Conservation (phyloP, 805 yeast genomes). For the Tetrapisispora fleetii region DNA sequence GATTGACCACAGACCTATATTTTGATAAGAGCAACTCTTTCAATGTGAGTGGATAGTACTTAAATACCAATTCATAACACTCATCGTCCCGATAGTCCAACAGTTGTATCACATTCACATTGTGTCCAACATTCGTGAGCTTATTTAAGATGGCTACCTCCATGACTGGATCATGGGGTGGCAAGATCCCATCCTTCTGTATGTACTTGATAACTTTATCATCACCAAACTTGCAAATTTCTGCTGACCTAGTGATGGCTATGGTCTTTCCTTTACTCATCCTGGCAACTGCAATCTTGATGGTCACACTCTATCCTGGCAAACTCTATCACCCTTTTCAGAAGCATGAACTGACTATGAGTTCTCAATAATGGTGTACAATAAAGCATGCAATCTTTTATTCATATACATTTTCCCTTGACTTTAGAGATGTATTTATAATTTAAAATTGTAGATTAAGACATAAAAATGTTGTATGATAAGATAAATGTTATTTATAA, state of each 20-base stretch:
- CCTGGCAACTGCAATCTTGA: neutral
- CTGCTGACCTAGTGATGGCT: constrained; percentile 17
- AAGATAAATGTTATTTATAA: neutral
- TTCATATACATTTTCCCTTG: too few species aligned
- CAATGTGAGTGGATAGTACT: constrained; percentile 11
- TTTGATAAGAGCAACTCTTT: constrained; percentile 13
- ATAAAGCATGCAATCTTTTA: too few species aligned
- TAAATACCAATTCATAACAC: constrained; percentile 14
- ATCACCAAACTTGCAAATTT: constrained; percentile 10
- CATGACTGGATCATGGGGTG: constrained; percentile 23
- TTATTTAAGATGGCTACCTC: constrained; percentile 18
- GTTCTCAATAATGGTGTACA: too few species aligned
- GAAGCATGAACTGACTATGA: too few species aligned
- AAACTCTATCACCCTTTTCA: too few species aligned
- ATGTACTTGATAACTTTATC: constrained; percentile 16
- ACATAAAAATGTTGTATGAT: neutral
- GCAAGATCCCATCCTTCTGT: constrained; percentile 14
- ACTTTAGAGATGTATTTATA: too few species aligned
- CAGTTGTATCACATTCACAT: constrained; percentile 11
- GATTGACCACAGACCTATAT: constrained; percentile 12
- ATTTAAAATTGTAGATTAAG: too few species aligned
- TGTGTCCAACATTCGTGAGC: constrained; percentile 3
- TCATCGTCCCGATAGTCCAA: constrained; percentile 7
- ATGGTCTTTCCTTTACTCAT: neutral
- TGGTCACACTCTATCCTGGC: neutral